Conservation (phyloP, 2,329 filamentous ascomycete genomes). For the Xylariaceae sp. region DNA sequence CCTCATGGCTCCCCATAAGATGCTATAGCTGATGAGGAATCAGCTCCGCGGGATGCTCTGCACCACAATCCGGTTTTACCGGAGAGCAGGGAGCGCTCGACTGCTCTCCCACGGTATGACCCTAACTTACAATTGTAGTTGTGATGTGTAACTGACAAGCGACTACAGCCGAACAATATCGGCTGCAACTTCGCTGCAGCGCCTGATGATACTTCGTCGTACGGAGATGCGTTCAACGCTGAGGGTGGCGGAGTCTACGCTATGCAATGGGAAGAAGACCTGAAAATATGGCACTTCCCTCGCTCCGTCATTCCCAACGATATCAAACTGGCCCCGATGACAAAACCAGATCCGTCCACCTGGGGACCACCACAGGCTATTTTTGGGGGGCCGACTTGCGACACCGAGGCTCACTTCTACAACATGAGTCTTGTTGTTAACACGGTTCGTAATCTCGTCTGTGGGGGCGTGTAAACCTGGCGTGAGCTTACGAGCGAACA, state of each 20-base stretch:
- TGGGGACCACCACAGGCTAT: slow-evolving; percentile 65
- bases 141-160: no score
- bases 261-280: slow-evolving; percentile 59
- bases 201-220: slow-evolving; percentile 36
- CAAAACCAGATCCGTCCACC: slow-evolving; percentile 49
- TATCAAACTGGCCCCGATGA: slow-evolving; percentile 40
- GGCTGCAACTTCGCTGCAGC: slow-evolving; percentile 39
- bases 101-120: slow-evolving; percentile 21
- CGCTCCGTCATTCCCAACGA: slow-evolving; percentile 58
- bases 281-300: slow-evolving; percentile 72
- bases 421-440: slow-evolving; percentile 67
- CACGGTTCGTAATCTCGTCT: slow-evolving; percentile 48
- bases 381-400: slow-evolving; percentile 59
- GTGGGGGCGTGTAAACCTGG: no score
- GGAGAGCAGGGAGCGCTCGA: slow-evolving; percentile 16
- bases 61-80: slow-evolving; percentile 16
- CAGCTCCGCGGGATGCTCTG: slow-evolving; percentile 16
- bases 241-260: slow-evolving; percentile 62
- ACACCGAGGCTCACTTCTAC: slow-evolving; percentile 58
- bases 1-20: background rate
- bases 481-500: no score
- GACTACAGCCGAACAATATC: slow-evolving; percentile 34
- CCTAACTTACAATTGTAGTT: no score
- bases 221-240: slow-evolving; percentile 60
- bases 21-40: slow-evolving; percentile 1